These are phyloP conservation scores for Alternaria arbusti DNA, from an alignment of 2,329 filamentous ascomycete genomes.

Conservation along the genomic window DNA sequence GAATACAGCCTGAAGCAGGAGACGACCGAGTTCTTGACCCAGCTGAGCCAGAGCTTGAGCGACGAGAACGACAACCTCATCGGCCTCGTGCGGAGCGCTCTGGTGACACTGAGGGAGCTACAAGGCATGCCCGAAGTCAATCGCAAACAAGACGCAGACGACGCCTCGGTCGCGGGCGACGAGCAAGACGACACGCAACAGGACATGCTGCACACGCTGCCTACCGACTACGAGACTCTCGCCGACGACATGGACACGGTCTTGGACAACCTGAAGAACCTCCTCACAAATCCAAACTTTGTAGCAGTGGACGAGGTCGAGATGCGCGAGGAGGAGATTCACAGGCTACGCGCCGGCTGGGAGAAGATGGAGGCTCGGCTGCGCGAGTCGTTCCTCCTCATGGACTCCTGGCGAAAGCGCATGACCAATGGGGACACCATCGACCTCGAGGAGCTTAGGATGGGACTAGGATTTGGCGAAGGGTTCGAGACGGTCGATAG, in stretches of 20 bases:
- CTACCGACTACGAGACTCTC: constrained; percentile 71
- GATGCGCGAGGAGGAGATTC: constrained; percentile 89
- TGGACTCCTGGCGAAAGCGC: constrained; percentile 88
- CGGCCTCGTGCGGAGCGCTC: constrained; percentile 71
- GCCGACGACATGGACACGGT: constrained; percentile 76
- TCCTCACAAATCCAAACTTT: constrained; percentile 95
- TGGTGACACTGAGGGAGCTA: constrained; percentile 71
- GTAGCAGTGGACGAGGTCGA: constrained; percentile 94
- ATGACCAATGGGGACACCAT: constrained; percentile 75
- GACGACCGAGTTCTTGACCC: constrained; percentile 88
- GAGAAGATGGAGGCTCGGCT: constrained; percentile 92
- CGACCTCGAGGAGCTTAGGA: constrained; percentile 65
- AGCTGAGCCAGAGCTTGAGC: constrained; percentile 80
- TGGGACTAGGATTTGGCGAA: constrained; percentile 66
- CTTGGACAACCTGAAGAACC: constrained; percentile 78
- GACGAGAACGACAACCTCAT: constrained; percentile 91
- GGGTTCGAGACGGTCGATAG: constrained; percentile 42
- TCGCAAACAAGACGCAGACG: constrained; percentile 31
- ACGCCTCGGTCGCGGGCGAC: constrained; percentile 34
- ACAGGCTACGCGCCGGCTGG: constrained; percentile 81
- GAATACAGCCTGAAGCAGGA: constrained; percentile 79
- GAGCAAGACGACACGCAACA: constrained; percentile 41
- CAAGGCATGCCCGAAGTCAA: constrained; percentile 59
- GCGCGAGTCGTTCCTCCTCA: constrained; percentile 87
- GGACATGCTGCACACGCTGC: constrained; percentile 54